A percentile compares a stretch with the other conserved stretches of the same genome.
phyloP scores from a whole-genome alignment of 345 rosid species.

The Sonneratia caseolaris region DNA sequence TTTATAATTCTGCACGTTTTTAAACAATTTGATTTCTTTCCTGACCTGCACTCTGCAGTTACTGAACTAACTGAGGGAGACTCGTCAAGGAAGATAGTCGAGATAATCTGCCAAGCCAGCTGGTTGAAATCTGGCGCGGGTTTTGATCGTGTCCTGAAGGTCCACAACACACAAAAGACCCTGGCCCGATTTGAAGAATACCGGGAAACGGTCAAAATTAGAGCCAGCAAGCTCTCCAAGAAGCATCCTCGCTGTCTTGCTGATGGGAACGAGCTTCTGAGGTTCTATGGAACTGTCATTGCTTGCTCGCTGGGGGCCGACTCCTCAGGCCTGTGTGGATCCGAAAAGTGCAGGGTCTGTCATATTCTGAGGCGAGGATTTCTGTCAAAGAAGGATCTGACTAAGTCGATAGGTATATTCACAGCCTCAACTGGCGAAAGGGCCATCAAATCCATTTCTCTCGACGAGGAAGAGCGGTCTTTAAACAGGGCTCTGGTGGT shows the following conservation, averaged over 20 bases:
- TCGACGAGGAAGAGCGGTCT: conserved; percentile 3
- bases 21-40: not conserved
- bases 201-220: conserved; percentile 45
- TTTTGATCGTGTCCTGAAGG: conserved; percentile 35
- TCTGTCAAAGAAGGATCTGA: conserved; percentile 12
- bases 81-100: conserved; percentile 57
- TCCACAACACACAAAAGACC: conserved; percentile 43
- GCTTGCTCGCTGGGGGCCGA: conserved; percentile 41
- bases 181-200: conserved; percentile 51
- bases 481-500: conserved; percentile 35
- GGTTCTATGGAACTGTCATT: conserved; percentile 46
- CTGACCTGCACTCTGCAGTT: conserved; percentile 21
- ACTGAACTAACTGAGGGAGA: conserved; percentile 51
- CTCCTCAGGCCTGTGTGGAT: conserved; percentile 35
- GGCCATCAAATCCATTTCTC: conserved; percentile 34
- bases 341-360: conserved; percentile 43
- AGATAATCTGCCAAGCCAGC: conserved; percentile 45
- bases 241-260: conserved; percentile 31
- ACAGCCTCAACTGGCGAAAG: conserved; percentile 40
- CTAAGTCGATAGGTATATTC: conserved; percentile 28
- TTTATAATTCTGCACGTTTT: not conserved
- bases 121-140: conserved; percentile 18
- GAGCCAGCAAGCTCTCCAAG: conserved; percentile 41
- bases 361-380: conserved; percentile 49
- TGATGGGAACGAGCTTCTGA: conserved; percentile 74